Conservation (phyloP, 306 rosid genomes). For the Cajanus cajan region DNA sequence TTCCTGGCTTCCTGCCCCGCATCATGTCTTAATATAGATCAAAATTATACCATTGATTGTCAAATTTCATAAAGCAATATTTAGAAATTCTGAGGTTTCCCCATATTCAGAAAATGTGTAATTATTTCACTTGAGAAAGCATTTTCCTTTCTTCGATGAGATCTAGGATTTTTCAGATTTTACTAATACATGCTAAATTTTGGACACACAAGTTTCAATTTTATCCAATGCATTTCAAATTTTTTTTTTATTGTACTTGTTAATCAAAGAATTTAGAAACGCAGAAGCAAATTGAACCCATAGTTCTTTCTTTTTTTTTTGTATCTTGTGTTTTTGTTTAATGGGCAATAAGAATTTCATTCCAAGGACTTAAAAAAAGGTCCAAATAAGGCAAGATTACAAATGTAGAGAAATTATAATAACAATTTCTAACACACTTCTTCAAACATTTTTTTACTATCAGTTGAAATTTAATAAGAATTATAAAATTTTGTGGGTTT, state of each 20-base stretch:
- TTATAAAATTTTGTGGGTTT: too few species aligned
- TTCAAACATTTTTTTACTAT: too few species aligned
- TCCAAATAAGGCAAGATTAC: too few species aligned
- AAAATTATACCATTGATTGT: conserved; percentile 34
- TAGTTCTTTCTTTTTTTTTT: too few species aligned
- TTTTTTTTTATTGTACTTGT: background rate
- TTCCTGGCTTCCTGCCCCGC: background rate
- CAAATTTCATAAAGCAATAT: conserved; percentile 32
- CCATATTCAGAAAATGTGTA: conserved; percentile 37
- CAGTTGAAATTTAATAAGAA: too few species aligned
- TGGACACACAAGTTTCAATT: background rate
- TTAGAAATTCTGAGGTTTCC: conserved; percentile 35
- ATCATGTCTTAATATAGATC: conserved; percentile 23
- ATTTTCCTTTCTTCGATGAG: background rate
- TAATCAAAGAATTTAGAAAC: background rate
- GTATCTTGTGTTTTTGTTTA: too few species aligned
- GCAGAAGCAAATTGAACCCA: background rate
- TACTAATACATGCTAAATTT: conserved; percentile 20
- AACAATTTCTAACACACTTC: too few species aligned
- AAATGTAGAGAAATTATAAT: too few species aligned
- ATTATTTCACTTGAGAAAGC: conserved; percentile 34
- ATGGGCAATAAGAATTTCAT: too few species aligned
- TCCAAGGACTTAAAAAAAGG: too few species aligned
- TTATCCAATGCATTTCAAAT: background rate
- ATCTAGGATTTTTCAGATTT: conserved; percentile 14